Evolutionary conservation across 345 rosid genomes (phyloP), one percentile per base, ranked within the genome.

Genomic region (Camelina laxa): DNA sequence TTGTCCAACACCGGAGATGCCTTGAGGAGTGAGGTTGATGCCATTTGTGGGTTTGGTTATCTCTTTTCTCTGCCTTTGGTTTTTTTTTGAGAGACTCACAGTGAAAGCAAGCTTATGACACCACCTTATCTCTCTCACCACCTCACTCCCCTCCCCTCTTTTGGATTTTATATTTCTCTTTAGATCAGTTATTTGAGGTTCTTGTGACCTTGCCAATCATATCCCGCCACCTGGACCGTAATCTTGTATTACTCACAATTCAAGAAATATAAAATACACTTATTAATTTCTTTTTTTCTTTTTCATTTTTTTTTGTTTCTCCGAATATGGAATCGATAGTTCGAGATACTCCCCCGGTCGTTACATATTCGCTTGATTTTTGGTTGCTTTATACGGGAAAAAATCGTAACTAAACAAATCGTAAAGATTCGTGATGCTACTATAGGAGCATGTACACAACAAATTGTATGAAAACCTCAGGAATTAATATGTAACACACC

Each of bases 111-210:
- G 45, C 75, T 70, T 70, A 76, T 45, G 61, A 72, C 73, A 57
- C 67, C 74, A 69, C 78, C 81, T 77, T 77, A 77, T 77, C 80
- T 77, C 68, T 70, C 68, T 70, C 45, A 60, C 19, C 16, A 17
- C 67, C 71, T 77, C 74, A 58, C 73, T 45, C 83, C 83, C 83
- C 83, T 61, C 72, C 75, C 76, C 57, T 68, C 65, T 60, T 55
- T 67, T 70, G 55, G 33, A 75, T 83, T 70, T 70, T 90, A 87
- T 90, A 85, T 61, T 73, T 64, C 62, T 79, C 82, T 39, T 50
- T 10, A 80, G 95, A 94, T 90, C 84, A 85, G 85, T 75, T 76
- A 70, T 85, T 87, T 90, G 91, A 86, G 98, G 98, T 82, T 86
- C 84, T 80, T 49, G 75, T 82, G 81, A 4, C 35, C 72, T 75